Conservation (phyloP, 208 protist genomes). For the Vickermania spadyakhi region DNA sequence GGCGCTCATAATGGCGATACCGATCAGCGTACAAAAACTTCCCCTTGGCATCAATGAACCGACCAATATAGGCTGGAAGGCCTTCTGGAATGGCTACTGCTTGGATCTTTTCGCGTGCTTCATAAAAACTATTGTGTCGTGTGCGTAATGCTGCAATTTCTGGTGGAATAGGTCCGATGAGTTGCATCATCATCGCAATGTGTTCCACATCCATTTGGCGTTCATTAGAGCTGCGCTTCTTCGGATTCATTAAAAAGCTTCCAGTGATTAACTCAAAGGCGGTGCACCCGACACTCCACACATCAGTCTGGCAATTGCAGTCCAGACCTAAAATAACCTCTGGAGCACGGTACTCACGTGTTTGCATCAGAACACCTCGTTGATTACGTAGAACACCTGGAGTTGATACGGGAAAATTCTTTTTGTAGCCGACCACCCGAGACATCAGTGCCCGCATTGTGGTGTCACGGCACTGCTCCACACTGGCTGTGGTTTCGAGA, state of each 20-base stretch:
- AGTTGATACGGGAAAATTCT: slow-evolving; percentile 43
- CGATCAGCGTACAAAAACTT: slow-evolving; percentile 1
- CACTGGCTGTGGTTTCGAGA: slow-evolving; percentile 28
- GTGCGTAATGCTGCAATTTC: slow-evolving; percentile 30
- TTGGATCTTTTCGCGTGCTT: slow-evolving; percentile 1
- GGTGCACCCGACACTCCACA: slow-evolving; percentile 90
- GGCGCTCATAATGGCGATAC: background rate
- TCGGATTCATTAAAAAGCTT: slow-evolving; percentile 82
- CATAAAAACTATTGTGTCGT: background rate
- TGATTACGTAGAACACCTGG: slow-evolving; percentile 50
- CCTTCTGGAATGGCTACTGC: background rate
- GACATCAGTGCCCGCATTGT: slow-evolving; percentile 12
- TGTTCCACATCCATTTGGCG: slow-evolving; percentile 15
- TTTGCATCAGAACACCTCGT: slow-evolving; percentile 79
- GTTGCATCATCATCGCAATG: slow-evolving; percentile 63
- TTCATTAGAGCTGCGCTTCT: slow-evolving; percentile 13
- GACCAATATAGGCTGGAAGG: background rate
- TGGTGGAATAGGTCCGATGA: slow-evolving; percentile 49
- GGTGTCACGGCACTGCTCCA: slow-evolving; percentile 3
- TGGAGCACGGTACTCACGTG: slow-evolving; percentile 85
- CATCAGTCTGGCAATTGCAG: slow-evolving; percentile 81
- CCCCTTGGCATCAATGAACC: slow-evolving; percentile 1
- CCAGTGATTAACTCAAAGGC: slow-evolving; percentile 83
- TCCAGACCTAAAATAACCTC: slow-evolving; percentile 84
- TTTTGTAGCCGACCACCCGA: slow-evolving; percentile 33